Evolutionary conservation across 345 rosid genomes (phyloP).

Genomic region (Dipteronia dyeriana): DNA sequence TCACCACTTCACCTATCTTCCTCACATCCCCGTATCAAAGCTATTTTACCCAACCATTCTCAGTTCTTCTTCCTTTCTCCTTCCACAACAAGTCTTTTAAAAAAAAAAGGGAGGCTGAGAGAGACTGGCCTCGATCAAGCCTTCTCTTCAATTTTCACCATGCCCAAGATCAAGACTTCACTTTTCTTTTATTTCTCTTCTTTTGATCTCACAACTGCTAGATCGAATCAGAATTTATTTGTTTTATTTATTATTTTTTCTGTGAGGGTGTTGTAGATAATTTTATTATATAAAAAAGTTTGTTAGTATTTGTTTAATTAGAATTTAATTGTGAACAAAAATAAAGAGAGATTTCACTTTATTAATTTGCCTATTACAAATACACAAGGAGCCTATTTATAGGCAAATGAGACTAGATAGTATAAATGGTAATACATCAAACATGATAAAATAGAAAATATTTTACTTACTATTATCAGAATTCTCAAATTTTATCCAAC

Average conservation of each 20-base stretch:
- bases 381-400: too few relatives aligned
- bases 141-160: not conserved
- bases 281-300: too few relatives aligned
- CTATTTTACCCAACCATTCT: not conserved
- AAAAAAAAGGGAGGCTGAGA: not conserved
- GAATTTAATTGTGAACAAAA: not conserved
- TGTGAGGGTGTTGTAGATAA: too few relatives aligned
- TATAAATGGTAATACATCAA: too few relatives aligned
- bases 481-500: too few relatives aligned
- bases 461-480: too few relatives aligned
- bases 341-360: too few relatives aligned
- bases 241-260: too few relatives aligned
- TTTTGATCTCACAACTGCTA: not conserved
- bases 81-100: too few relatives aligned
- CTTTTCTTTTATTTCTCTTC: not conserved
- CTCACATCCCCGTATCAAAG: not conserved
- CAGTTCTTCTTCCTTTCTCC: not conserved
- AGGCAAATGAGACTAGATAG: too few relatives aligned
- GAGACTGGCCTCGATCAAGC: not conserved
- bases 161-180: not conserved
- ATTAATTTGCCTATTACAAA: too few relatives aligned
- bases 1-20: not conserved
- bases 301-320: not conserved
- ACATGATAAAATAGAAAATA: too few relatives aligned
- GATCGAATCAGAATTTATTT: not conserved